Percentiles rank a stretch among this genome's conserved stretches.
phyloP scores from a whole-genome alignment of 1,284 basidiomycete species.

The Ganoderma resinaceum region DNA sequence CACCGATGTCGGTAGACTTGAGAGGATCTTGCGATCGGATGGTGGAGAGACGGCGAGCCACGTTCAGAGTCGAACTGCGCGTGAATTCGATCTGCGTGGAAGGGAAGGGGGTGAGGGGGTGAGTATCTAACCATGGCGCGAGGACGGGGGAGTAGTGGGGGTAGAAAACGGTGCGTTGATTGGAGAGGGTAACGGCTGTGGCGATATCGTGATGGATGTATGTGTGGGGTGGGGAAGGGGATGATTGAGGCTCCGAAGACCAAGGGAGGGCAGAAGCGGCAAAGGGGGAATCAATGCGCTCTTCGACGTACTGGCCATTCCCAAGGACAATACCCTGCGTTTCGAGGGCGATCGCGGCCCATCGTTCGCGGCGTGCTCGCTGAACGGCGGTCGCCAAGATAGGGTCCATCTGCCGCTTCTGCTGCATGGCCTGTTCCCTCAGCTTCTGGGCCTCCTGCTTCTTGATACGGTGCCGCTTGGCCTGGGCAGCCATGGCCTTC shows the following conservation, averaged over 20 bases:
- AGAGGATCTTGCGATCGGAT: constrained; percentile 27
- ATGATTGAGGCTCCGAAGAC: constrained; percentile 11
- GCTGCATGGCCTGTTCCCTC: constrained; percentile 10
- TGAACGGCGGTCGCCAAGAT: constrained; percentile 20
- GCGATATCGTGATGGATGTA: constrained; percentile 45
- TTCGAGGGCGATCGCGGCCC: constrained; percentile 46
- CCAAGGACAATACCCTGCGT: constrained; percentile 51
- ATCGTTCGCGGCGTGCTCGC: constrained; percentile 35
- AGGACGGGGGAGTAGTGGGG: constrained; percentile 46
- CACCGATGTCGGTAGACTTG: constrained; percentile 44
- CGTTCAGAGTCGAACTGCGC: constrained; percentile 42
- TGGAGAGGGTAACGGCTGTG: constrained; percentile 45
- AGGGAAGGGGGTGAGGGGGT: constrained; percentile 22
- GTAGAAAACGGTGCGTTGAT: constrained; percentile 49
- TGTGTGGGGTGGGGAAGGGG: constrained; percentile 26
- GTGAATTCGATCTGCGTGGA: constrained; percentile 41
- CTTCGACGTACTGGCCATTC: constrained; percentile 54
- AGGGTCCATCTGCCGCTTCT: constrained; percentile 7
- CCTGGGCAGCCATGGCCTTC: constrained; percentile 21
- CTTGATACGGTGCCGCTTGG: constrained; percentile 31
- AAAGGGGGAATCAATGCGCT: constrained; percentile 35
- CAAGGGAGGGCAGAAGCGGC: not conserved
- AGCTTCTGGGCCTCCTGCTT: constrained; percentile 25
- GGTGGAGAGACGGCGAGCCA: constrained; percentile 39
- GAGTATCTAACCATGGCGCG: constrained; percentile 42